Evolutionary conservation across 1,284 basidiomycete species (phyloP), one percentile per base, ranked within the genome.

Genomic region (Melampsora larici-populina): DNA sequence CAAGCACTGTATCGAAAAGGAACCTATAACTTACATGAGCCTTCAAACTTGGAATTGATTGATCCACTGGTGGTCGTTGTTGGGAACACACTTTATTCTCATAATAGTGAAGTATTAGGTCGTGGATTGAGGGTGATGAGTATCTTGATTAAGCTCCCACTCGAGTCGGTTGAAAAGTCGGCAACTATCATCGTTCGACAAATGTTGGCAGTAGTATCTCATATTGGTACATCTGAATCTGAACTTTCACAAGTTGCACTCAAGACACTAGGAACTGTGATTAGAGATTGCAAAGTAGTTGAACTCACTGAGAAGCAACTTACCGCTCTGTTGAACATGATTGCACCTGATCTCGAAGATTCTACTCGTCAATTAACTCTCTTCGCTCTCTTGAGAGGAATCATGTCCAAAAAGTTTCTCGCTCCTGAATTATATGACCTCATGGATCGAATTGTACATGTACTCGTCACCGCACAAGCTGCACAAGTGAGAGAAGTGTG

Each of bases 401-500:
- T 99, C 81, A 90, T 99, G 24, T 87, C 90, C 4, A 90, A 95
- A 43, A 92, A 92, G 81, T 92, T 99, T 79, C 90, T 98, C 62
- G 93, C 97, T 0, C 92, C 93, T 0, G 97, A 99, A 84, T 91
- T 99, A 70, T 99, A 99, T 86, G 95, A 99, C 83, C 86, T 97
- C 58, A 98, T 99, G 95, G 92, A 94, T 80, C 90, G 90, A 80
- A 90, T 99, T n/a, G 90, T 93, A 1, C 91, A 94, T 82, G 90
- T 97, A 82, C 90, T 97, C 87, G 93, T 99, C 58, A 97, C 94
- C 11, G 94, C 89, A 81, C 96, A 99, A 84, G 93, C 93, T 15
- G 84, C 89, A 0, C 91, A 93, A 80, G 94, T 97, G 9, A 94
- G 95, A 82, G 95, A 97, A 82, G 88, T 92, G 0, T 96, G 93